A percentile compares a stretch with the other conserved stretches of the same genome.
These are phyloP conservation scores for Nevesoporus exiguus DNA, from an alignment of 768 basidiomycete species.

Conservation along the genomic window DNA sequence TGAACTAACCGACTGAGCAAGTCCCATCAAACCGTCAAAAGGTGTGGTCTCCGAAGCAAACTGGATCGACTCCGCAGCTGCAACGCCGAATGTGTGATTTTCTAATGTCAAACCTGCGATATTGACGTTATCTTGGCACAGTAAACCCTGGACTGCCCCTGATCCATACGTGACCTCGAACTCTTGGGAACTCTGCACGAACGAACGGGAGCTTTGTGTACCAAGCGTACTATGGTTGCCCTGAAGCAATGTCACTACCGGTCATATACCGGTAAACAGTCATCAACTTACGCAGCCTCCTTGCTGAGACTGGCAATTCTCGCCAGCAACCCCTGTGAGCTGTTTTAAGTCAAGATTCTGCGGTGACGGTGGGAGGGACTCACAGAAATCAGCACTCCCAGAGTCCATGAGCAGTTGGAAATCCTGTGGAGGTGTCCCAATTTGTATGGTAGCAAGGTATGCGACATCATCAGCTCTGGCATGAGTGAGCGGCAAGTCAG, in stretches of 20 bases:
- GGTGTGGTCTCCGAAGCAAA: constrained; percentile 49
- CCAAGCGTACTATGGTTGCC: constrained; percentile 71
- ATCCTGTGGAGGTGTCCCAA: constrained; percentile 61
- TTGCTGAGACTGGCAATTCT: constrained; percentile 44
- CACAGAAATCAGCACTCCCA: constrained; percentile 63
- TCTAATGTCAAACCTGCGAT: constrained; percentile 60
- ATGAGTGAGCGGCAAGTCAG: neutral
- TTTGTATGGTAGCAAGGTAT: constrained; percentile 56
- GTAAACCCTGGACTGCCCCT: constrained; percentile 61
- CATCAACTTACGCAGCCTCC: constrained; percentile 40
- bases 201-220: constrained; percentile 55
- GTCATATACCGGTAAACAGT: neutral
- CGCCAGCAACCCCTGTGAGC: constrained; percentile 47
- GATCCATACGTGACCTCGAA: constrained; percentile 70
- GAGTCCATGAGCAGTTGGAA: constrained; percentile 67
- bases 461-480: constrained; percentile 49
- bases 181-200: constrained; percentile 45
- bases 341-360: neutral
- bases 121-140: constrained; percentile 59
- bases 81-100: constrained; percentile 67
- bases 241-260: constrained; percentile 31
- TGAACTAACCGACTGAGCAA: constrained; percentile 61
- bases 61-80: constrained; percentile 54
- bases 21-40: constrained; percentile 77
- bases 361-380: neutral